These are phyloP conservation scores for Tolypocladium endophyticum DNA, from an alignment of 2,329 filamentous ascomycete genomes.

Conservation along the genomic window DNA sequence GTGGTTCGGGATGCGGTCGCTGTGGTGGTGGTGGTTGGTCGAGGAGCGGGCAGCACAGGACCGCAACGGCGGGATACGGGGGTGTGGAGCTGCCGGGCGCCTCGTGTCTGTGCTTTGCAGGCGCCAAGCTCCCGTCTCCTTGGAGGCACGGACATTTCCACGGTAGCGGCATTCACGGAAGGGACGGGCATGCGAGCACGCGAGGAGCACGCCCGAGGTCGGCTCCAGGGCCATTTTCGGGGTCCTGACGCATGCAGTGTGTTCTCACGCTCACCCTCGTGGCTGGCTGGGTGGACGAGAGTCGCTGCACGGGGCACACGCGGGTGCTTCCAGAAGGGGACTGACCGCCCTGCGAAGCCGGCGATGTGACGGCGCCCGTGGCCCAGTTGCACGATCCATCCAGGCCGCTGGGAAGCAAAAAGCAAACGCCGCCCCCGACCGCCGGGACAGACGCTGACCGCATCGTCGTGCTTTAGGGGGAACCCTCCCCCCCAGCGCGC, in stretches of 20 bases:
- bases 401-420: background rate
- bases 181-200: background rate
- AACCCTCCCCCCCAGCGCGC: background rate
- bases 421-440: background rate
- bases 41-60: background rate
- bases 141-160: background rate
- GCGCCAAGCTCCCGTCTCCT: background rate
- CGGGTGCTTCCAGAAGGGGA: background rate
- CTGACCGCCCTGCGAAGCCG: background rate
- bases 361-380: background rate
- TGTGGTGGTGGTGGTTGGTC: background rate
- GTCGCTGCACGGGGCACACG: too few relatives aligned
- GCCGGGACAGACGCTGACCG: background rate
- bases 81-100: background rate
- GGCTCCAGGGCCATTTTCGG: background rate
- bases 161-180: too few relatives aligned
- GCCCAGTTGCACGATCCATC: background rate
- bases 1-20: background rate
- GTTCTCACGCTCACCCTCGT: background rate
- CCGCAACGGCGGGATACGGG: background rate
- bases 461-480: background rate
- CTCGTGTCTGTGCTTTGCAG: background rate
- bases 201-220: background rate
- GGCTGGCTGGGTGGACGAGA: too few relatives aligned
- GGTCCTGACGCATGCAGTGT: background rate